Evolutionary conservation across 352 stramenopile species (phyloP).

Genomic region (Detonula confervacea): DNA sequence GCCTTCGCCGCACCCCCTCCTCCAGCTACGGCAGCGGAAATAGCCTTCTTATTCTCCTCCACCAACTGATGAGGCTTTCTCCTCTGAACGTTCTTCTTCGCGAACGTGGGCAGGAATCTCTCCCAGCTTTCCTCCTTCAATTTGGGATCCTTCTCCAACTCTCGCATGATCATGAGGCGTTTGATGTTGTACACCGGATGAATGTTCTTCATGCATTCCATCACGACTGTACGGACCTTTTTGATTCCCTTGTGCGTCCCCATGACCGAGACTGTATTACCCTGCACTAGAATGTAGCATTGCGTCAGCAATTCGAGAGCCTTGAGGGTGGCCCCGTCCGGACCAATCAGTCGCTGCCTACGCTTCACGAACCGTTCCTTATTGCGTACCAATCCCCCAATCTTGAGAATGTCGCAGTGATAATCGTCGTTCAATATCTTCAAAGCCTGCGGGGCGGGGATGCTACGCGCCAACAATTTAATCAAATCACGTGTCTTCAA

Average conservation of each 20-base stretch:
- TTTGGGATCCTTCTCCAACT: slow-evolving; percentile 98
- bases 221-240: slow-evolving; percentile 95
- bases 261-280: slow-evolving; percentile 96
- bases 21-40: slow-evolving; percentile 4
- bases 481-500: slow-evolving; percentile 98
- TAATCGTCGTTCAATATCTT: slow-evolving; percentile 98
- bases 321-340: slow-evolving; percentile 96
- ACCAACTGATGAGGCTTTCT: slow-evolving; percentile 92
- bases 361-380: slow-evolving; percentile 99
- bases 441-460: slow-evolving; percentile 94
- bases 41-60: slow-evolving; percentile 62
- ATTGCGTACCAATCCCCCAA: slow-evolving; percentile 97
- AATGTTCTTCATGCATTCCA: slow-evolving; percentile 99
- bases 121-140: slow-evolving; percentile 97
- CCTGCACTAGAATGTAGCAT: slow-evolving; percentile 98
- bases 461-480: slow-evolving; percentile 97
- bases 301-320: slow-evolving; percentile 98
- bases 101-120: slow-evolving; percentile 98
- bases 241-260: slow-evolving; percentile 91
- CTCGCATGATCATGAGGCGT: slow-evolving; percentile 99
- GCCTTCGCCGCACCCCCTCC: slow-evolving; percentile 1
- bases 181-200: slow-evolving; percentile 99
- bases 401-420: slow-evolving; percentile 99
- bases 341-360: slow-evolving; percentile 95
- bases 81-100: slow-evolving; percentile 98